Evolutionary conservation across 257 asterid species (phyloP).

Genomic region (Rubia yunnanensis): DNA sequence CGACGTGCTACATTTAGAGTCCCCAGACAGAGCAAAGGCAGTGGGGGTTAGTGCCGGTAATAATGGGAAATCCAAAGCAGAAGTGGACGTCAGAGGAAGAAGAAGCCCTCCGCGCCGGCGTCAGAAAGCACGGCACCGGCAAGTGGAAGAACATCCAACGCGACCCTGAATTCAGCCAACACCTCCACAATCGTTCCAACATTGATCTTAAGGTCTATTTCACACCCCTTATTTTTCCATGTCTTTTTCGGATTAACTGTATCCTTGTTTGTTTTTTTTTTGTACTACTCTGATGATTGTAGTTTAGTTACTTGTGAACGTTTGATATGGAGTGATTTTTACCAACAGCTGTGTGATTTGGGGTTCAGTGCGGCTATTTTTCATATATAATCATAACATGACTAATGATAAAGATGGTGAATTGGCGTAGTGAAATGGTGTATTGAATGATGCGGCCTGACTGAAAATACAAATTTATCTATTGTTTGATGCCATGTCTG

Average conservation of each 20-base stretch:
- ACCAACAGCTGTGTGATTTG: background rate
- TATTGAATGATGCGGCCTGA: background rate
- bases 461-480: background rate
- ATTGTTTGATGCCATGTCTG: background rate
- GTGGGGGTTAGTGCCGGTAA: background rate
- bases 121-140: conserved; percentile 33
- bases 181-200: conserved; percentile 31
- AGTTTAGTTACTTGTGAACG: background rate
- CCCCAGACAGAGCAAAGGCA: background rate
- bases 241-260: background rate
- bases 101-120: conserved; percentile 32
- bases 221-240: too few species aligned
- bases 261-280: background rate
- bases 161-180: conserved; percentile 30
- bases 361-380: background rate
- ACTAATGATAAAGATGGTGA: background rate
- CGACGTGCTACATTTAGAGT: background rate
- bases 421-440: background rate
- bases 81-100: conserved; percentile 39
- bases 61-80: conserved; percentile 34
- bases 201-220: conserved; percentile 31
- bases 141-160: conserved; percentile 28
- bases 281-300: background rate
- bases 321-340: background rate
- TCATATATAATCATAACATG: too few species aligned